A percentile compares a stretch with the other conserved stretches of the same genome.
These are phyloP conservation scores for Fagopyrum tataricum DNA, from an alignment of 148 eudicot species.

Conservation along the genomic window DNA sequence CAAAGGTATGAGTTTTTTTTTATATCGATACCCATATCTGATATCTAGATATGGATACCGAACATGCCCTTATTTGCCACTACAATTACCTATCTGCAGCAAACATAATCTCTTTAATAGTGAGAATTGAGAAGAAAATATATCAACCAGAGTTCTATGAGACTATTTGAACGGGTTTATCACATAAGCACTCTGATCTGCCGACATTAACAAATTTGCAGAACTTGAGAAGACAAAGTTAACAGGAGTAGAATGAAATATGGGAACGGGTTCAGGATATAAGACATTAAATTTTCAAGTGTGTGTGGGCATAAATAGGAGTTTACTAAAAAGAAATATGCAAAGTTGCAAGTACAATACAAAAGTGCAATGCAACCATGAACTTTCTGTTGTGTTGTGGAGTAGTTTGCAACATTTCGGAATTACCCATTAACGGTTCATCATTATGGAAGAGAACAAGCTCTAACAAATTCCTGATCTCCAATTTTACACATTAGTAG, in stretches of 20 bases:
- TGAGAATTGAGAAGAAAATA: conserved; percentile 20
- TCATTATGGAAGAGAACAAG: background rate
- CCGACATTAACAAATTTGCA: conserved; percentile 1
- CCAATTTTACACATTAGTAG: background rate
- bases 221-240: background rate
- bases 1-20: too few species aligned
- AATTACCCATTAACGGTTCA: background rate
- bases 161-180: background rate
- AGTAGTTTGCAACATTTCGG: background rate
- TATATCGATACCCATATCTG: too few species aligned
- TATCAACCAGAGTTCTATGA: background rate
- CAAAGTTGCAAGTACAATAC: background rate
- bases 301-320: too few species aligned
- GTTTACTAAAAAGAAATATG: too few species aligned
- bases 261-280: background rate
- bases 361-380: background rate
- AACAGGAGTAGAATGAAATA: background rate
- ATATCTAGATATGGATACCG: too few species aligned
- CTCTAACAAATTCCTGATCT: background rate
- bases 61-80: too few species aligned
- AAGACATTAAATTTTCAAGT: background rate
- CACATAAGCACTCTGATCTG: background rate
- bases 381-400: background rate
- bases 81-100: conserved; percentile 76
- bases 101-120: conserved; percentile 10